Conservation (phyloP, 768 basidiomycete genomes). For the Xerocomellus chrysenteron region DNA sequence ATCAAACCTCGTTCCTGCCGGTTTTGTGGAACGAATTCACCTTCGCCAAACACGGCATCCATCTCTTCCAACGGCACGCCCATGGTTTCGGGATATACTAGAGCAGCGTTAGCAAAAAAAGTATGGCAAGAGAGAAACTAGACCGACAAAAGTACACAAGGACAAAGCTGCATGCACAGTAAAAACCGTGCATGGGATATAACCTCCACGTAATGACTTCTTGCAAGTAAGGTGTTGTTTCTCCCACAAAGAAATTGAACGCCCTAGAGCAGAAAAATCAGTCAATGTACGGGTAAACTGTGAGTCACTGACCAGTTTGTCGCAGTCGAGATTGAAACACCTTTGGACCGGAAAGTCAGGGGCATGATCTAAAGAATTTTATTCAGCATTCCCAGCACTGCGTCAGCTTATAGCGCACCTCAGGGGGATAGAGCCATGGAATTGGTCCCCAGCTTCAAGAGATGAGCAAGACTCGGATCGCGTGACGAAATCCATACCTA, state of each 20-base stretch:
- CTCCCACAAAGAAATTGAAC: conserved; percentile 91
- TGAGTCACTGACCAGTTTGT: conserved; percentile 56
- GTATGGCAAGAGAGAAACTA: background rate
- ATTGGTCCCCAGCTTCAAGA: conserved; percentile 72
- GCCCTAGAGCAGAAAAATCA: conserved; percentile 37
- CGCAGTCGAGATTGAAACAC: conserved; percentile 92
- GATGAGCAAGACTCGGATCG: background rate
- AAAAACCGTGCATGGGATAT: conserved; percentile 96
- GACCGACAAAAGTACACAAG: conserved; percentile 78
- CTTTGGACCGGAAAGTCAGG: conserved; percentile 84
- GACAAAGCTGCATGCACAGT: conserved; percentile 83
- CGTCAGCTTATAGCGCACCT: conserved; percentile 42
- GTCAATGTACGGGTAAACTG: background rate
- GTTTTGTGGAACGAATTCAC: conserved; percentile 32
- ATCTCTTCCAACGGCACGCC: conserved; percentile 88
- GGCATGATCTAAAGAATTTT: conserved; percentile 74
- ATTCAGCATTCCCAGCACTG: background rate
- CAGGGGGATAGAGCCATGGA: conserved; percentile 87
- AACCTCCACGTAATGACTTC: conserved; percentile 86
- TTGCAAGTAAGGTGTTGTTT: conserved; percentile 83
- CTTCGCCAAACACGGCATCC: conserved; percentile 89
- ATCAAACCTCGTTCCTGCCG: conserved; percentile 16
- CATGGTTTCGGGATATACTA: conserved; percentile 86
- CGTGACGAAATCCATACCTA: conserved; percentile 43
- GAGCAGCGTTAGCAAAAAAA: conserved; percentile 7